Evolutionary conservation across 2,329 filamentous ascomycete genomes (phyloP), one percentile per base, ranked within the genome.

Genomic region (Talaromyces sp.): DNA sequence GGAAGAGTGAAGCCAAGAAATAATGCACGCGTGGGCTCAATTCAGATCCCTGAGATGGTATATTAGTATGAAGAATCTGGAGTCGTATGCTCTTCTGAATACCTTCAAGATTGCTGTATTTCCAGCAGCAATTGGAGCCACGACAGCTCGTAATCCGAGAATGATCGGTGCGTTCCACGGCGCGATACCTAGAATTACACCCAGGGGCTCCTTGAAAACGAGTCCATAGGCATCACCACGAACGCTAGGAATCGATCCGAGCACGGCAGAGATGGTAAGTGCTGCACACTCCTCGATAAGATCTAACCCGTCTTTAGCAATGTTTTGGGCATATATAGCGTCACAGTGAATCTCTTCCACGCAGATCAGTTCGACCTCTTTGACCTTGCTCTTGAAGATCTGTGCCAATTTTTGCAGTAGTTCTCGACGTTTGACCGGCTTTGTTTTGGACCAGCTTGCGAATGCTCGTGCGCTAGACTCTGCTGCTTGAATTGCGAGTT

Each of bases 151-250:
- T 29, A 79, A 72, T 0, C 82, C 82, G 45, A 85, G 78, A 62
- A 82, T 80, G 58, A 80, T 80, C 0, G 82, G 85, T 0, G 84
- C 84, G 68, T 87, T 83, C 91, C 92, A 96, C 6, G 92, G 91
- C 1, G 90, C 90, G 74, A 95, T 91, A 0, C 87, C 89, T 29
- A 95, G 79, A 27, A 93, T 83, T 4, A 94, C 91, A 1, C 92
- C 92, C 72, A 86, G 91, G 0, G 92, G 90, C 76, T 93, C 91
- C 71, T 88, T 89, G 64, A 88, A 78, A 1, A 95, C 19, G 43
- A 47, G 43, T 22, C 88, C 90, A 64, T 78, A 83, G 15, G 82
- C 82, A 0, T 80, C 81, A 0, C 82, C 83, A 62, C 85, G 81
- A 11, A 47, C 19, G 43, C 43, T 47, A 13, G 77, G 77, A 25